Conservation (phyloP, 129 eudicot species). For the sunflower (Helianthus annuus) region HanXRQr2.0-SUNRISE NC_035440.2:107082359-107082858, state of each 20-base stretch:
- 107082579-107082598: slow-evolving; percentile 59
- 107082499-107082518: slow-evolving; percentile 96
- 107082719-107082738: slow-evolving; percentile 32
- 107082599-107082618: slow-evolving; percentile 35
- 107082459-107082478: slow-evolving; percentile 74
- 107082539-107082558: slow-evolving; percentile 95
- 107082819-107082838: slow-evolving; percentile 19
- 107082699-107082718: slow-evolving; percentile 31
- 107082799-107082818: slow-evolving; percentile 47
- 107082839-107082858: slow-evolving; percentile 21
- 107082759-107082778: slow-evolving; percentile 30
- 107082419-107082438: slow-evolving; percentile 98
- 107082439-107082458: slow-evolving; percentile 91
- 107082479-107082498: slow-evolving; percentile 74
- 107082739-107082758: slow-evolving; percentile 24
- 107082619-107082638: slow-evolving; percentile 59
- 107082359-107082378: slow-evolving; percentile 99
- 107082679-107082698: slow-evolving; percentile 18
- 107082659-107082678: slow-evolving; percentile 24
- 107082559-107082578: slow-evolving; percentile 86
- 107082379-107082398: slow-evolving; percentile 95
- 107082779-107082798: slow-evolving; percentile 53
- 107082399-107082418: slow-evolving; percentile 97
- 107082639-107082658: slow-evolving; percentile 31
- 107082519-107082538: slow-evolving; percentile 83